Conservation (phyloP, 176 grass and related monocot species). For the Pontederia paniculata region DNA sequence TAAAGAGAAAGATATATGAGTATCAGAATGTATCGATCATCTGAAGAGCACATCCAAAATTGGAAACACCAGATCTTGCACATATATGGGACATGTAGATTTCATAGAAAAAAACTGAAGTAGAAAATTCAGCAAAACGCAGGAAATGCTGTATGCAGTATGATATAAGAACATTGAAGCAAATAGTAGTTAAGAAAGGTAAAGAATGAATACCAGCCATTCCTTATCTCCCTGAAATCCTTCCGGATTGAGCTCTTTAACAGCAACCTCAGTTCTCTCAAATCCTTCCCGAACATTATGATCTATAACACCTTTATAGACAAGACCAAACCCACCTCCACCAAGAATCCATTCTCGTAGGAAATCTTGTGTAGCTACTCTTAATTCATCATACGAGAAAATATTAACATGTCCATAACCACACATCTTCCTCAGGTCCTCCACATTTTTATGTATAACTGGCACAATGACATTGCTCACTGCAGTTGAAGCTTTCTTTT, state of each 20-base stretch:
- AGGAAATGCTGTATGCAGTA: too few species aligned
- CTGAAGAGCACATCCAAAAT: not conserved
- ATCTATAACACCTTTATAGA: constrained; percentile 90
- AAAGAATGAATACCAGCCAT: constrained; percentile 57
- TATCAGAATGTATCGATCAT: not conserved
- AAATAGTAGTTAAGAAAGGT: not conserved
- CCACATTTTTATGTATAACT: constrained; percentile 36
- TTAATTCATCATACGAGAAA: constrained; percentile 73
- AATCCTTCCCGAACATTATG: constrained; percentile 69
- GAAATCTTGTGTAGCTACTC: constrained; percentile 73
- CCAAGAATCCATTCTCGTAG: constrained; percentile 80
- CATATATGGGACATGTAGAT: too few species aligned
- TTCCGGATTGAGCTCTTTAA: constrained; percentile 89
- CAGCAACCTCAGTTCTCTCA: constrained; percentile 64
- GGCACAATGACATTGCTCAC: not conserved
- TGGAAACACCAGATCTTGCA: not conserved
- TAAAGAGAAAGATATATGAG: not conserved
- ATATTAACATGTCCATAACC: constrained; percentile 74
- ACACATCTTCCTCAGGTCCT: constrained; percentile 51
- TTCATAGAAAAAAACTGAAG: too few species aligned
- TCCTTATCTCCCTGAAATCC: constrained; percentile 95
- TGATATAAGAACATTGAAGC: constrained; percentile 4
- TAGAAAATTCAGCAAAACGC: too few species aligned
- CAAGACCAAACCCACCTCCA: constrained; percentile 90
- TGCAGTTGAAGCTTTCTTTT: not conserved